Evolutionary conservation across 805 yeast genomes (phyloP), one percentile per base, ranked within the genome.

Genomic region (Zygoascus biomembranicola): DNA sequence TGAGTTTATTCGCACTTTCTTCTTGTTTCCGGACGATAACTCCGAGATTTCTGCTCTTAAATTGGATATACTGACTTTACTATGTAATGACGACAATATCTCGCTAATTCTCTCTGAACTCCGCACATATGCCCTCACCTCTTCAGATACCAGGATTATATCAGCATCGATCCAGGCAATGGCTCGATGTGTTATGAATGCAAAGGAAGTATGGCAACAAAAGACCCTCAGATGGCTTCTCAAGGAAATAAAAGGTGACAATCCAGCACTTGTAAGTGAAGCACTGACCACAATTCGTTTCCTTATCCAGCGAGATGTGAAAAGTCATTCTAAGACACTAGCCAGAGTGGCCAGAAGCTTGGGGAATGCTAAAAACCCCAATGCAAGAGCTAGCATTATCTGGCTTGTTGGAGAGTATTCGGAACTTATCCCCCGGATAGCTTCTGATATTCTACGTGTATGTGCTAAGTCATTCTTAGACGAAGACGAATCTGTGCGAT

Each of bases 341-440:
- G 73, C 80, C 32, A 76, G 77, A 51, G 69, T 88, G 16, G 71
- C 78, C 1, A 59, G 60, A 13, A 50, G 26, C 43, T 56, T 51
- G 26, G 57, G 44, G 41, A 50, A 10, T 28, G 53, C 32, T 62
- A 47, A 59, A 5, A 54, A 58, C 14, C 54, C 67, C 1, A 57
- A 70, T 16, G 95, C 98, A 0, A 80, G 82, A 59, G 89, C 95
- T 1, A 85, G 92, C 47, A 82, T 90, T 10, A 76, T 92, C 6
- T 94, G 98, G 98, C 74, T 92, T 9, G 77, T 92, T 51, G 97
- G 98, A 4, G 97, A 94, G 63, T 84, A 83, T 64, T 75, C 84
- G 0, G 67, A 65, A 14, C 61, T 69, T 31, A 74, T 73, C 39
- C 71, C 75, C 14, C 67, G 68, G 28, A 68, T 87, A 50, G 84